Evolutionary conservation across 2,329 filamentous ascomycete species (phyloP), one percentile per base, ranked within the genome.

Genomic region (Beauveria sp.): DNA sequence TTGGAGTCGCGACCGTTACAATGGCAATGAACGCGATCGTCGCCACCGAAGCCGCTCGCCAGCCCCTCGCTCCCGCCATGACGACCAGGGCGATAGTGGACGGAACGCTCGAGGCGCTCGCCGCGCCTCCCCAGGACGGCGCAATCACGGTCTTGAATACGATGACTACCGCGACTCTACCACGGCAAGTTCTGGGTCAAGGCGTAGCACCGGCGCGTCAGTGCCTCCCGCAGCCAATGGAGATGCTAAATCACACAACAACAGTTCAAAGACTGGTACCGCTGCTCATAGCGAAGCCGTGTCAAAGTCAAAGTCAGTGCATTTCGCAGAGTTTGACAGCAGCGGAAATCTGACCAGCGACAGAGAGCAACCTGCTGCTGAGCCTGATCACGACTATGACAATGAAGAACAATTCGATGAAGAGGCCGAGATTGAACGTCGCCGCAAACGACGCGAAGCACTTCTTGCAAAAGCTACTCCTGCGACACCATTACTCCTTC

Each of bases 401-500:
- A 81, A 83, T 66, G 77, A 82, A 61, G 80, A 86, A 67, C 80
- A 83, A n/a, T 72, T 91, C 67, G 89, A 96, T 72, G 90, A 96
- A 77, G 89, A 89, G 65, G 87, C 89, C 67, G 82, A 93, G 69
- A 89, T 96, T 69, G 90, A 96, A 73, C 88, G 91, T 69, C 89
- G 93, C 61, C 88, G 92, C 31, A 91, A 89, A 71, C 86, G 89
- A 63, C 88, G 93, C 66, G 90, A 95, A 76, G 90, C 91, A 66
- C 89, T 96, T 65, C 84, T 91, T 71, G 89, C 90, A 72, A 96
- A 92, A 77, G 89, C 91, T 69, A 87, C 86, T 66, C 87, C 88
- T 69, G 83, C 87, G 57, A 87, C 88, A 55, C 88, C 90, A 57
- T 80, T 93, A 69, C 83, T 90, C 64, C 85, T 93, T 65, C 87